phyloP scores from a whole-genome alignment of 768 basidiomycete genomes.

The Dictyophora rubrovolvata region DNA sequence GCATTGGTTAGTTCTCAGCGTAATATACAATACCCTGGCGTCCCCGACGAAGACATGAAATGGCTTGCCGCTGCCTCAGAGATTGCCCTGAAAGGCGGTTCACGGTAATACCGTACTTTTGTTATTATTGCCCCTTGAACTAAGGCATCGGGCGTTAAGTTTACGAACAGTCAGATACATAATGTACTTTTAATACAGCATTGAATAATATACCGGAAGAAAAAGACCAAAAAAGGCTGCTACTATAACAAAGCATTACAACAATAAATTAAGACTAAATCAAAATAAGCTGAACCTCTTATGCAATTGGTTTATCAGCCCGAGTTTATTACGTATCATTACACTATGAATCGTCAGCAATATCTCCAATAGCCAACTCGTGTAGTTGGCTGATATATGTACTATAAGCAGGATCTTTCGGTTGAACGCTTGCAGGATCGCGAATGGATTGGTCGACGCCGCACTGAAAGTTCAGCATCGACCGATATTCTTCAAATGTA shows the following conservation, averaged over 20 bases:
- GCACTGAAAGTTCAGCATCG: constrained; percentile 83
- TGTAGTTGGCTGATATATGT: constrained; percentile 88
- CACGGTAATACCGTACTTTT: too few relatives aligned
- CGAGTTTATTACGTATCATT: not conserved
- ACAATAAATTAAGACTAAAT: not conserved
- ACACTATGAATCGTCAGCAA: not conserved
- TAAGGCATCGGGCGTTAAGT: too few relatives aligned
- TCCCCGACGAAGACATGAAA: constrained; percentile 21
- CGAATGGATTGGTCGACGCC: constrained; percentile 59
- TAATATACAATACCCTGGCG: constrained; percentile 15
- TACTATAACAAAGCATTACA: not conserved
- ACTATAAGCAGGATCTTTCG: constrained; percentile 65
- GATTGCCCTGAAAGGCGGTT: not conserved
- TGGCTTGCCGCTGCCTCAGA: constrained; percentile 22
- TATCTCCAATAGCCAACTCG: constrained; percentile 51
- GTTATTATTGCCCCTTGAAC: too few relatives aligned
- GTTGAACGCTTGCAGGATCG: constrained; percentile 39
- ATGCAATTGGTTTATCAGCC: not conserved
- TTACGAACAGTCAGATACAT: too few relatives aligned
- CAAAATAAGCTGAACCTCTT: not conserved
- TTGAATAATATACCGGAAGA: not conserved
- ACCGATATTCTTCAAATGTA: constrained; percentile 87
- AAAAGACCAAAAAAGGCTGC: constrained; percentile 2
- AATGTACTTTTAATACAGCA: too few relatives aligned
- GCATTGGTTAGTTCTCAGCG: not conserved